Base-by-base conservation (phyloP, 345 rosid genomes). In the Citrus sp. region DNA sequence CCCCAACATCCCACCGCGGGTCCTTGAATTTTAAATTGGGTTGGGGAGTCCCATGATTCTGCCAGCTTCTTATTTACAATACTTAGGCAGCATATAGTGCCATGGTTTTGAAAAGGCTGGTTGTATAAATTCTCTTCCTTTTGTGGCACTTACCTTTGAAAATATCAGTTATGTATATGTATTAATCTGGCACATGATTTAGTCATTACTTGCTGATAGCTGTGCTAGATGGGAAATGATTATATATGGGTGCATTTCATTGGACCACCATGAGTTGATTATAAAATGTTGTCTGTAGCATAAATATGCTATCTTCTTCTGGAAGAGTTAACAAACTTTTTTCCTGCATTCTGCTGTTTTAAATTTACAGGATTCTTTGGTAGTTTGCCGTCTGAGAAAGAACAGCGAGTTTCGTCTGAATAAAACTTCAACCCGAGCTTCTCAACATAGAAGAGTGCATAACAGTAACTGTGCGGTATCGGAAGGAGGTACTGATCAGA, bases 331-430 rank as follows among this genome's bases (percentile, higher is more conserved):
- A 58, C 16, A 4, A 66, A 13, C 0, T 10, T 55, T 72, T 46
- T 34, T 24, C 59, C 8, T 35, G 34, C 16, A 1, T 62, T 78
- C 68, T 79, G 51, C 59, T 40, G 56, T 58, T 18, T 42, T 32
- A 38, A 30, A 73, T 79, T 74, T 40, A 55, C 81, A 95, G 94
- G 96, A 93, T 38, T 85, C 98, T 16, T 83, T 91, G 40, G 98
- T 95, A 40, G 87, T 93, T 40, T 95, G 99, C 83, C 94, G 97
- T 40, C 87, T 95, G n/a, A 85, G 89, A 78, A 92, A 60, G 87
- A 95, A 93, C 49, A 34, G 25, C 0, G 97, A 90, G 37, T 93
- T 92, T 83, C 86, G 80, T 28, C 73, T 7, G 5, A 85, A 34
- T 72, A 79, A 79, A 6, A 61, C 35, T 70, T 37, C 83, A 42